Conservation (phyloP, 1,284 basidiomycete species). For the Cryptococcus sp. region DNA sequence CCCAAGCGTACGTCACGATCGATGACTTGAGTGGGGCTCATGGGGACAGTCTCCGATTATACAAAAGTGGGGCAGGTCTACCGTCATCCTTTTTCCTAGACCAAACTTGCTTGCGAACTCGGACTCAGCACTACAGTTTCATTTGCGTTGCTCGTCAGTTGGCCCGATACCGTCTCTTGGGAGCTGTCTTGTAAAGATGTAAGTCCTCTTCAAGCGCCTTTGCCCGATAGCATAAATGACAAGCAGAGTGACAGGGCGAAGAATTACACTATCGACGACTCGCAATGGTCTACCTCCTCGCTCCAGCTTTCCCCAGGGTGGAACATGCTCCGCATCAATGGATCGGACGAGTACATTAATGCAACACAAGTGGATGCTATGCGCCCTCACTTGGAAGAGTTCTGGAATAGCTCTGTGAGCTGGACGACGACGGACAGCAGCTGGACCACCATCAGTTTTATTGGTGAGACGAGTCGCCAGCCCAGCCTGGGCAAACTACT, state of each 20-base stretch:
- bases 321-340: constrained; percentile 34
- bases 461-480: constrained; percentile 16
- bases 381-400: constrained; percentile 20
- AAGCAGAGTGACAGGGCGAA: background rate
- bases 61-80: no score
- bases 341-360: constrained; percentile 26
- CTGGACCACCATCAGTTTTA: constrained; percentile 22
- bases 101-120: no score
- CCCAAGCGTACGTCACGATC: no score
- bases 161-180: no score
- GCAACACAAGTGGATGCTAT: constrained; percentile 17
- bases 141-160: no score
- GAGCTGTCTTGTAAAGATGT: no score
- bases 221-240: no score
- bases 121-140: no score
- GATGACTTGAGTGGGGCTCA: no score
- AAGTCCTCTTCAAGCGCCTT: no score
- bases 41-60: no score
- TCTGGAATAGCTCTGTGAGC: constrained; percentile 26
- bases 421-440: constrained; percentile 25
- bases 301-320: constrained; percentile 28
- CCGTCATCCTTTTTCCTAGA: no score
- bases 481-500: background rate
- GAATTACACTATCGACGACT: constrained; percentile 37
- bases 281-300: constrained; percentile 28